These are phyloP conservation scores for Lipomyces sp. DNA, from an alignment of 805 yeast species.

Conservation along the genomic window DNA sequence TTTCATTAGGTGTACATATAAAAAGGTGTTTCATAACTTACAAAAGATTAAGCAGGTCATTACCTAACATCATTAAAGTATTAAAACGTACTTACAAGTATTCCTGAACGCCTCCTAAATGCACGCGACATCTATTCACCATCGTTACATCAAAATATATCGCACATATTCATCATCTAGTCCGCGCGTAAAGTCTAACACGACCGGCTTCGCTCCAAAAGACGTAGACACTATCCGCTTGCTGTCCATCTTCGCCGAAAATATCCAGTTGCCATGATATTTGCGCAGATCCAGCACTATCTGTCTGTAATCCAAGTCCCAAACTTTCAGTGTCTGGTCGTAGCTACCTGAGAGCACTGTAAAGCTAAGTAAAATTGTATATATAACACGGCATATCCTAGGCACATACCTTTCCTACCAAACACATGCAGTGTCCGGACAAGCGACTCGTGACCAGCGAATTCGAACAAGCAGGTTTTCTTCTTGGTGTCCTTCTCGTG, in stretches of 20 bases:
- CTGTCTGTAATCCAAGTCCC: slow-evolving; percentile 44
- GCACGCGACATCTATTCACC: not conserved
- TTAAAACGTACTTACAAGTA: not conserved
- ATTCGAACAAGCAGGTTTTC: slow-evolving; percentile 70
- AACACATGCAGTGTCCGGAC: slow-evolving; percentile 58
- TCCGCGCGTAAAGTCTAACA: slow-evolving; percentile 45
- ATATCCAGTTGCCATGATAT: slow-evolving; percentile 46
- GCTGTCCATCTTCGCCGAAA: slow-evolving; percentile 44
- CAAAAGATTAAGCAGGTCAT: not conserved
- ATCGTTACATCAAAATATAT: slow-evolving; percentile 4
- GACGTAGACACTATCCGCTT: slow-evolving; percentile 45
- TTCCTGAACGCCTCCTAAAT: not conserved
- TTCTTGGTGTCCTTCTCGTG: slow-evolving; percentile 58
- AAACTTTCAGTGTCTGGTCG: slow-evolving; percentile 46
- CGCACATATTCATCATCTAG: slow-evolving; percentile 38
- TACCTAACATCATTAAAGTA: not conserved
- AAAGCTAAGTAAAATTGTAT: not conserved
- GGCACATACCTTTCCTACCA: slow-evolving; percentile 30
- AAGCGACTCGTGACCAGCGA: slow-evolving; percentile 82
- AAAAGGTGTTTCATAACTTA: too few relatives aligned
- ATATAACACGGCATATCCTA: not conserved
- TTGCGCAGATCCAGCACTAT: slow-evolving; percentile 41
- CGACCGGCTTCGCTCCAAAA: slow-evolving; percentile 43
- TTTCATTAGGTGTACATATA: too few relatives aligned
- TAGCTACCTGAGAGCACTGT: slow-evolving; percentile 47